Base-by-base conservation (phyloP, 768 basidiomycete genomes). In the Suillus fuscotomentosus region DNA sequence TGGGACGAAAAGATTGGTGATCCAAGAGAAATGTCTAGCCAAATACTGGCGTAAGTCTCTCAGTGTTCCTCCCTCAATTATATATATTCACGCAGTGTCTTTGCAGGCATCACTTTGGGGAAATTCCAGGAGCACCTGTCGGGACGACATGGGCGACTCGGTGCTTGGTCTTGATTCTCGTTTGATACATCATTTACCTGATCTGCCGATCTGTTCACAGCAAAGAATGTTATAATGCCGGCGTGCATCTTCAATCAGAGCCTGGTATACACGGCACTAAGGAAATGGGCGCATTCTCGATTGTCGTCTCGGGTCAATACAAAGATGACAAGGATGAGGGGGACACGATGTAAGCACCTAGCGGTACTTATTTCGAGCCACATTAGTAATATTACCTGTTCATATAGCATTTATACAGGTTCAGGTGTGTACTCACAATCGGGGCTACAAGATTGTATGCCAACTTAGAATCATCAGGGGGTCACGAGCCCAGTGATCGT, bases 391-490 rank as follows among this genome's bases (percentile, higher is more conserved):
- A 22, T 5, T 27, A 65, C 68, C 42, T 69, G 43, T 39, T 22
- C 57, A 41, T 22, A n/a, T 39, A 75, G 74, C 7, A 61, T 70
- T 11, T 75, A 75, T 56, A 73, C 73, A 11, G 74, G 74, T 7
- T 5, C 65, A 66, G 66, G 66, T 67, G 36, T 24, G 56, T 41
- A 41, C 27, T 41, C 9, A 41, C 24, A 38, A 17, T 15, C 2
- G 17, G 10, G 17, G 15, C 15, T 57, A 57, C 39, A 41, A 57
- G 15, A 24, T 17, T 39, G 9, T 24, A 57, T 41, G 22, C 24
- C 24, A 6, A 57, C 39, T 17, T 24, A 27, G 56, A 9, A 17
- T 41, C 13, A 9, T 47, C 53, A 60, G 73, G 73, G 3, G 73
- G 73, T n/a, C 65, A 67, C 64, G 3, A 66, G 39, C n/a, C 36